Evolutionary conservation across 805 yeast species (phyloP), one percentile per base, ranked within the genome.

Genomic region (Lachancea thermotolerans): DNA sequence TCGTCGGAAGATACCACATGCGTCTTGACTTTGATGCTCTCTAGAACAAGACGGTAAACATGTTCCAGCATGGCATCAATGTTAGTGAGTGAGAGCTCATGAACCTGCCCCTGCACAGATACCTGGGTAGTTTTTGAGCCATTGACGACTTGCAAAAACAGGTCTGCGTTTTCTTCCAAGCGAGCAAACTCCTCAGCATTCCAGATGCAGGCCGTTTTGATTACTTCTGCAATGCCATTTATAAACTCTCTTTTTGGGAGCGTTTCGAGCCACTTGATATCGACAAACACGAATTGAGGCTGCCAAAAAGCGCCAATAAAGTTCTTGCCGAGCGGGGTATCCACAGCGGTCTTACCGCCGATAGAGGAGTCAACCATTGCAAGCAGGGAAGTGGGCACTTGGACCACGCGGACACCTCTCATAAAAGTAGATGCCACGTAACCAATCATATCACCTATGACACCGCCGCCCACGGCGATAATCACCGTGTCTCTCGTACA

Each of bases 121-220:
- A 51, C 53, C 14, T 52, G 49, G 16, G 52, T 39, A 5, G 44
- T 11, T 37, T 57, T 53, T 27, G 60, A 48, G 27, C 67, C 67
- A 34, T 73, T 72, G 42, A 91, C 81, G n/a, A 82, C 79, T 28
- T 77, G 70, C 48, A 87, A 72, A 60, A 93, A 90, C 10, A 66
- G 63, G 35, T 77, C 74, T 27, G 95, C 81, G 60, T 88, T 79
- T 29, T 72, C 66, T 66, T 93, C 99, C 48, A 93, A 75, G 53
- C 98, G 74, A 35, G 82, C 70, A 64, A 93, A 93, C 61, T 93
- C 99, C 0, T 59, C 72, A 51, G 85, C 96, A 62, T 90, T 82
- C 98, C 98, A 93, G 59, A 93, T 90, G 21, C 97, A 96, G 16
- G 98, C 98, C 12, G 99, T 93, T 68, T 93, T 93, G 56, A 93